These are phyloP conservation scores for Zygosaccharomyces bailii DNA, from an alignment of 805 yeast species.

Conservation along the genomic window DNA sequence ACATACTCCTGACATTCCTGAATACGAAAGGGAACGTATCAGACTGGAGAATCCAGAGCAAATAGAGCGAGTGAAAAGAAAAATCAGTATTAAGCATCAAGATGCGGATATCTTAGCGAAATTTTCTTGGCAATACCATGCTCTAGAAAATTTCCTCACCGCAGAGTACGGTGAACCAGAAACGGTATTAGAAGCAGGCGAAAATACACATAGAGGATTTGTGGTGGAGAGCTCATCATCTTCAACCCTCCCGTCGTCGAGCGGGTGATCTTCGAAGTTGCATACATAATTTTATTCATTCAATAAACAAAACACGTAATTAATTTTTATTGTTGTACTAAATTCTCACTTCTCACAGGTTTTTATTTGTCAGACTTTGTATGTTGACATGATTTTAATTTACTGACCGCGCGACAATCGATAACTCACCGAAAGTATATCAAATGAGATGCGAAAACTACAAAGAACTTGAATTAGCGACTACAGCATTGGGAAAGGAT, in stretches of 20 bases:
- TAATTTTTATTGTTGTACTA: background rate
- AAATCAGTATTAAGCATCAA: slow-evolving; percentile 28
- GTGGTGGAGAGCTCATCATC: slow-evolving; percentile 8
- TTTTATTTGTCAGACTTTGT: background rate
- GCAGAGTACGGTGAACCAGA: slow-evolving; percentile 13
- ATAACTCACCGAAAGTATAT: too few relatives aligned
- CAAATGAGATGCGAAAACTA: too few relatives aligned
- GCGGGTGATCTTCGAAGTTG: background rate
- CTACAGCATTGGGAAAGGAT: too few relatives aligned
- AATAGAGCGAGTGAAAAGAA: slow-evolving; percentile 30
- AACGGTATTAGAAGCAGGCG: slow-evolving; percentile 4
- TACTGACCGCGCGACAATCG: too few relatives aligned
- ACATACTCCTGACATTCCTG: slow-evolving; percentile 52
- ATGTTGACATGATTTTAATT: background rate
- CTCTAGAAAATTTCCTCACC: slow-evolving; percentile 19
- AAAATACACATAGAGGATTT: slow-evolving; percentile 1
- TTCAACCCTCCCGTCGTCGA: slow-evolving; percentile 9
- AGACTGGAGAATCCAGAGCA: slow-evolving; percentile 29
- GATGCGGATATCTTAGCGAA: slow-evolving; percentile 20
- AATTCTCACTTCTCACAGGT: background rate
- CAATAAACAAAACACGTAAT: background rate
- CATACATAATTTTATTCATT: background rate
- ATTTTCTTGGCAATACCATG: slow-evolving; percentile 31
- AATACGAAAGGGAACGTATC: slow-evolving; percentile 46
- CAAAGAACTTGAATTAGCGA: background rate